These are phyloP conservation scores for Physcomitrellopsis africana DNA, from an alignment of 225 moss, liverwort and hornwort species.

Conservation along the genomic window DNA sequence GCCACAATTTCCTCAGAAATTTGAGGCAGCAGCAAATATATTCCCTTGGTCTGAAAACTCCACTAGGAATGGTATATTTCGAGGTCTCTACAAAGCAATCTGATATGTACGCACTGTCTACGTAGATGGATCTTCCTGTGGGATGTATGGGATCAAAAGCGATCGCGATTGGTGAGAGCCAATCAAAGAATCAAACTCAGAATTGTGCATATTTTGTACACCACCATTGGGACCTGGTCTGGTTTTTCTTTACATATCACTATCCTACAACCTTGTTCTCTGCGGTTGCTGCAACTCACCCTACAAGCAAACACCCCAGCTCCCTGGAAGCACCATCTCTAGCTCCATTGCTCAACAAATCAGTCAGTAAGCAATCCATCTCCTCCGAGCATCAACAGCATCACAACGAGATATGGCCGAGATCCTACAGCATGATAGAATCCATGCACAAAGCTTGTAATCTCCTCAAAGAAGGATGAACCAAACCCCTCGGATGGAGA, in stretches of 20 bases:
- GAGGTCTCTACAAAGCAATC: conserved; percentile 44
- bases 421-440: no score
- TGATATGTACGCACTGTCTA: conserved; percentile 36
- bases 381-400: no score
- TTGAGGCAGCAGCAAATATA: conserved; percentile 19
- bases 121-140: conserved; percentile 15
- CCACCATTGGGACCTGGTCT: conserved; percentile 27
- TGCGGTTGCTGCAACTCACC: conserved; percentile 25
- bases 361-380: no score
- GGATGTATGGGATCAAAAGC: conserved; percentile 30
- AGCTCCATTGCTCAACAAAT: no score
- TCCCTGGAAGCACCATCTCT: neutral
- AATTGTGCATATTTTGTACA: conserved; percentile 41
- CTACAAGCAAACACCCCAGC: neutral
- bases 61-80: conserved; percentile 17
- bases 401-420: no score
- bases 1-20: neutral
- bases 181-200: conserved; percentile 48
- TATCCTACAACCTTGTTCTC: conserved; percentile 10
- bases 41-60: conserved; percentile 36
- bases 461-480: no score
- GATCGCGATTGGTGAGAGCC: conserved; percentile 36
- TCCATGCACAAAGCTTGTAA: no score
- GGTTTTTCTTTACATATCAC: conserved; percentile 37
- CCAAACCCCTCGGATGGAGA: no score